Percentiles rank a stretch among this genome's conserved stretches.
These are phyloP conservation scores for Naganishia sp. DNA, from an alignment of 1,284 basidiomycete genomes.

Conservation along the genomic window DNA sequence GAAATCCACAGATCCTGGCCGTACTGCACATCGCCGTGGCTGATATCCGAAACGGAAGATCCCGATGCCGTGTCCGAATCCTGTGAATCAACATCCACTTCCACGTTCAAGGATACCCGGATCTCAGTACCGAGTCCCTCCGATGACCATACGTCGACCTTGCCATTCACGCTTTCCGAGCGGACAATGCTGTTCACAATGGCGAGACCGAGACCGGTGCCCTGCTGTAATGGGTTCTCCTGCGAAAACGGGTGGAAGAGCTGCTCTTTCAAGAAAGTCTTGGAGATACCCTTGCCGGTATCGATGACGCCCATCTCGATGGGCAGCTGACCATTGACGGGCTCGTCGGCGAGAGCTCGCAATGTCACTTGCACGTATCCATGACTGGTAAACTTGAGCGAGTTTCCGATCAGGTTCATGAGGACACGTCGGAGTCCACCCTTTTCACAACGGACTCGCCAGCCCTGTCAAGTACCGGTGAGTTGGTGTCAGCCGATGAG, in stretches of 20 bases:
- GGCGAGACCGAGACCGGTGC: constrained; percentile 92
- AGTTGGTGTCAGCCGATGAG: constrained; percentile 7
- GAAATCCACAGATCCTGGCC: constrained; percentile 56
- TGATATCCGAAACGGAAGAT: background rate
- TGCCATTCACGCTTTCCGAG: constrained; percentile 81
- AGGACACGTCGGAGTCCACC: constrained; percentile 87
- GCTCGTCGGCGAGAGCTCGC: constrained; percentile 66
- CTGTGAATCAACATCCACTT: constrained; percentile 54
- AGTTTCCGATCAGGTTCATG: constrained; percentile 96
- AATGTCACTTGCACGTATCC: constrained; percentile 86
- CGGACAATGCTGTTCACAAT: constrained; percentile 86
- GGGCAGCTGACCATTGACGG: constrained; percentile 65
- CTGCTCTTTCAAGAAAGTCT: constrained; percentile 87
- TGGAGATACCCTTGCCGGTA: constrained; percentile 89
- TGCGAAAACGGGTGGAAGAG: constrained; percentile 97
- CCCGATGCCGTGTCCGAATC: constrained; percentile 18
- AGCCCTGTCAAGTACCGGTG: constrained; percentile 61
- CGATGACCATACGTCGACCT: constrained; percentile 60
- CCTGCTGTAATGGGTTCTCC: constrained; percentile 67
- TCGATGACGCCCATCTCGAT: constrained; percentile 85
- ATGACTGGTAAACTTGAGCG: constrained; percentile 74
- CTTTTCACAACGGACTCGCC: constrained; percentile 85
- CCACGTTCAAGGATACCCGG: constrained; percentile 79
- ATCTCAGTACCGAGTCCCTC: constrained; percentile 93
- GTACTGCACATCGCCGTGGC: background rate